Evolutionary conservation across 2,329 filamentous ascomycete genomes (phyloP).

Genomic region (Sporothrix globosa): DNA sequence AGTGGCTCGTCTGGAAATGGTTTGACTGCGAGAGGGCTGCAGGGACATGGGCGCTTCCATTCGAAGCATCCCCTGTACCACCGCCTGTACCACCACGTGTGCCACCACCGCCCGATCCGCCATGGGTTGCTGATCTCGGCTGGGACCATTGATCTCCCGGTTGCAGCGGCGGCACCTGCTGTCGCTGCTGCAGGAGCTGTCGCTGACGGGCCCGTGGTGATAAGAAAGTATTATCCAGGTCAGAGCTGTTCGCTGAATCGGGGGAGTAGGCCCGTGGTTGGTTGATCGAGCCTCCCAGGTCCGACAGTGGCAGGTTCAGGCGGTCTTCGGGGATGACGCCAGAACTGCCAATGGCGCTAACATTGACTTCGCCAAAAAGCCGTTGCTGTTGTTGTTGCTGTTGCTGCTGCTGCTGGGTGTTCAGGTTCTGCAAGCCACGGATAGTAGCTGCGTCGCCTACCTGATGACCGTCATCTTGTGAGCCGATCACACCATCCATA

Average conservation of each 20-base stretch:
- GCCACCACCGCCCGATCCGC: neutral
- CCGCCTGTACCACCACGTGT: neutral
- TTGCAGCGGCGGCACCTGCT: neutral
- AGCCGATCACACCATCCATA: constrained; percentile 56
- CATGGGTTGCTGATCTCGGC: constrained; percentile 34
- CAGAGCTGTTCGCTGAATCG: constrained; percentile 53
- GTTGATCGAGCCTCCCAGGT: constrained; percentile 38
- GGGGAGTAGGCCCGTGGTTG: constrained; percentile 47
- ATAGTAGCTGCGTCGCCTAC: constrained; percentile 41
- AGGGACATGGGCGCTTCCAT: constrained; percentile 33
- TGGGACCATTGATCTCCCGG: constrained; percentile 31
- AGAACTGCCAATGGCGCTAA: constrained; percentile 58
- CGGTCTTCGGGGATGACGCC: constrained; percentile 54
- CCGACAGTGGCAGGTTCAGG: constrained; percentile 53
- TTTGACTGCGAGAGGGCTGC: constrained; percentile 37
- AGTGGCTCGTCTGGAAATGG: constrained; percentile 43
- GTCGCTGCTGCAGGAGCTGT: constrained; percentile 29
- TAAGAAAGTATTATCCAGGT: constrained; percentile 46
- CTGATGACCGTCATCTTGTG: constrained; percentile 72
- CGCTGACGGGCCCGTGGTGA: constrained; percentile 30
- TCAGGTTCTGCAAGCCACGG: neutral
- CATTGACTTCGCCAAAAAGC: constrained; percentile 60
- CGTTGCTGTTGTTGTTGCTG: constrained; percentile 35
- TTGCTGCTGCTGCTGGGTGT: constrained; percentile 33
- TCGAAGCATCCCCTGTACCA: constrained; percentile 30